phyloP scores from a whole-genome alignment of 2,329 filamentous ascomycete genomes.

The Epichloe glyceriae region DNA sequence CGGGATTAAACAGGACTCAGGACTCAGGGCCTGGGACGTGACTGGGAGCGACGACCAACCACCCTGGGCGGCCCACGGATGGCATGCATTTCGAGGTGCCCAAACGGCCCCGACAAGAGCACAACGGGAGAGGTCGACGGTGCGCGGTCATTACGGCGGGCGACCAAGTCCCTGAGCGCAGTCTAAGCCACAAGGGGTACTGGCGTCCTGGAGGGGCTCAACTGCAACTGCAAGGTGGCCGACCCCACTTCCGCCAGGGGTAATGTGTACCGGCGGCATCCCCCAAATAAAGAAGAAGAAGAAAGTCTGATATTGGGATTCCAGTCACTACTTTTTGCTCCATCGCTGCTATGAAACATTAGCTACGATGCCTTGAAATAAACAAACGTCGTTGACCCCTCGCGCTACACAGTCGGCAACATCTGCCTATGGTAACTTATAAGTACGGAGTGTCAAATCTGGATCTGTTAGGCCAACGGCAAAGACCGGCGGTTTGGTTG shows the following conservation, averaged over 20 bases:
- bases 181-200: background rate
- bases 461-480: background rate
- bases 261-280: too few relatives aligned
- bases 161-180: constrained; percentile 5
- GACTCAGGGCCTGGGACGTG: background rate
- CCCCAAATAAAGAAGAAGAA: too few relatives aligned
- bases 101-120: background rate
- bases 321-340: too few relatives aligned
- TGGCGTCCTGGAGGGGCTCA: background rate
- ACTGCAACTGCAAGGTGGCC: background rate
- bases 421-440: too few relatives aligned
- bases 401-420: too few relatives aligned
- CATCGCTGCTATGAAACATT: too few relatives aligned
- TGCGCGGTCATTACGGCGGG: background rate
- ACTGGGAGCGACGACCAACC: background rate
- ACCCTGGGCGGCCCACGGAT: background rate
- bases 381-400: too few relatives aligned
- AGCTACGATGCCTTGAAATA: background rate
- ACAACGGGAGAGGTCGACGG: background rate
- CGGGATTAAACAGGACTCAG: background rate
- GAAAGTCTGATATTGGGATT: too few relatives aligned
- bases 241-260: background rate
- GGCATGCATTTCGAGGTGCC: background rate
- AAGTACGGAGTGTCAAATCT: too few relatives aligned
- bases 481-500: background rate